Percentiles rank a stretch among this genome's conserved stretches.
Conservation (phyloP, 352 stramenopile genomes). For the Pythium insidiosum region DNA sequence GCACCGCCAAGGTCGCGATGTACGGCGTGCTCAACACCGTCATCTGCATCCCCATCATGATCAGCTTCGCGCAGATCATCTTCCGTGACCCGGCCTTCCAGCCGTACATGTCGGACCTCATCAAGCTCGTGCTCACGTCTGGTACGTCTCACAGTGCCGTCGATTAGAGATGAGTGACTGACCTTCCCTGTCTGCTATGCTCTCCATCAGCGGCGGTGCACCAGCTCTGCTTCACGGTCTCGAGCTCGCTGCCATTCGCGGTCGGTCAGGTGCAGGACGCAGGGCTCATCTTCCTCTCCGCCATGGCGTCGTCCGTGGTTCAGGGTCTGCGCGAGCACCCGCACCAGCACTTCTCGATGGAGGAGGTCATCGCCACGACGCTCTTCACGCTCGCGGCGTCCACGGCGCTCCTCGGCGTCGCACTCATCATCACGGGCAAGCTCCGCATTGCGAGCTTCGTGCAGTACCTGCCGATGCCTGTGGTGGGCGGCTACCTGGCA, state of each 20-base stretch:
- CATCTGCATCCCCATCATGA: slow-evolving; percentile 88
- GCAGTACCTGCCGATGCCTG: slow-evolving; percentile 95
- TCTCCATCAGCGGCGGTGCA: slow-evolving; percentile 77
- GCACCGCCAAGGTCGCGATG: slow-evolving; percentile 58
- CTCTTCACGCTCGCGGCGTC: slow-evolving; percentile 90
- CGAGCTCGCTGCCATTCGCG: slow-evolving; percentile 93
- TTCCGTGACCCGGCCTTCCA: slow-evolving; percentile 90
- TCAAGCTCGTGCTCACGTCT: slow-evolving; percentile 93
- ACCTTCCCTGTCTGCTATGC: no score
- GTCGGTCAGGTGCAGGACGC: slow-evolving; percentile 98
- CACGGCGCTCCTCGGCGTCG: slow-evolving; percentile 88
- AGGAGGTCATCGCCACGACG: slow-evolving; percentile 88
- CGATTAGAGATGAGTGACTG: no score
- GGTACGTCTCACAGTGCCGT: no score
- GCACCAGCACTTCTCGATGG: slow-evolving; percentile 58
- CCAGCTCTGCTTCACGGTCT: slow-evolving; percentile 79
- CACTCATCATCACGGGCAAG: slow-evolving; percentile 93
- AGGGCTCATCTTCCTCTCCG: slow-evolving; percentile 97
- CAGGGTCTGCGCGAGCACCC: slow-evolving; percentile 54
- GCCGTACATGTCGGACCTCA: slow-evolving; percentile 87
- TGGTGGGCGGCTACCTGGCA: slow-evolving; percentile 97
- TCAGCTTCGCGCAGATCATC: slow-evolving; percentile 95
- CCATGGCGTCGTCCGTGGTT: slow-evolving; percentile 91
- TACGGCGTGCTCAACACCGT: slow-evolving; percentile 93
- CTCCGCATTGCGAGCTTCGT: slow-evolving; percentile 94